Conservation (phyloP, 805 yeast species). For the Pichia paraexigua region DNA sequence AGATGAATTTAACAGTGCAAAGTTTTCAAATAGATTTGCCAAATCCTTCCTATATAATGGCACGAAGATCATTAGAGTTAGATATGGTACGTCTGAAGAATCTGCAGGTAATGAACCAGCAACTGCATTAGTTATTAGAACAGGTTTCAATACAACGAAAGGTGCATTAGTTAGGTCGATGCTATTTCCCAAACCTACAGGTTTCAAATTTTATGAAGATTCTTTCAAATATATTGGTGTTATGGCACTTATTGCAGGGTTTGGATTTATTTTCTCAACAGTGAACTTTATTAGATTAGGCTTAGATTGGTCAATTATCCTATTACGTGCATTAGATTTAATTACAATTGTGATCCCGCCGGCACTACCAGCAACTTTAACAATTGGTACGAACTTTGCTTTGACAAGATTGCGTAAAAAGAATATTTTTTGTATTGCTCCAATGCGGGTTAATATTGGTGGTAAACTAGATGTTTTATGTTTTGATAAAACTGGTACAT, state of each 20-base stretch:
- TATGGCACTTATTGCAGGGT: conserved; percentile 75
- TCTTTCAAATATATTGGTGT: conserved; percentile 94
- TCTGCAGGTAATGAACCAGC: conserved; percentile 68
- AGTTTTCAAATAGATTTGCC: conserved; percentile 57
- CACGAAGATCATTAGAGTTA: conserved; percentile 78
- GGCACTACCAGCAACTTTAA: conserved; percentile 93
- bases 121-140: conserved; percentile 76
- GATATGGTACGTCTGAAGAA: conserved; percentile 47
- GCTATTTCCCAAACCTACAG: conserved; percentile 93
- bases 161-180: conserved; percentile 91
- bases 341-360: conserved; percentile 98
- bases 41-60: conserved; percentile 80
- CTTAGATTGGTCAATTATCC: conserved; percentile 57
- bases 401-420: conserved; percentile 61
- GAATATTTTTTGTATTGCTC: conserved; percentile 82
- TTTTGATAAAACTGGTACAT: conserved; percentile 95
- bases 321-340: conserved; percentile 84
- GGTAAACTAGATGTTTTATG: conserved; percentile 87
- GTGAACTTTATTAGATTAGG: conserved; percentile 75
- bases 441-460: conserved; percentile 91
- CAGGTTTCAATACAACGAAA: conserved; percentile 93
- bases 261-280: conserved; percentile 82
- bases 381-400: conserved; percentile 95
- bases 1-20: conserved; percentile 46
- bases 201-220: conserved; percentile 88